These are phyloP conservation scores for Trichoderma sp. DNA, from an alignment of 2,329 filamentous ascomycete species.

Conservation along the genomic window DNA sequence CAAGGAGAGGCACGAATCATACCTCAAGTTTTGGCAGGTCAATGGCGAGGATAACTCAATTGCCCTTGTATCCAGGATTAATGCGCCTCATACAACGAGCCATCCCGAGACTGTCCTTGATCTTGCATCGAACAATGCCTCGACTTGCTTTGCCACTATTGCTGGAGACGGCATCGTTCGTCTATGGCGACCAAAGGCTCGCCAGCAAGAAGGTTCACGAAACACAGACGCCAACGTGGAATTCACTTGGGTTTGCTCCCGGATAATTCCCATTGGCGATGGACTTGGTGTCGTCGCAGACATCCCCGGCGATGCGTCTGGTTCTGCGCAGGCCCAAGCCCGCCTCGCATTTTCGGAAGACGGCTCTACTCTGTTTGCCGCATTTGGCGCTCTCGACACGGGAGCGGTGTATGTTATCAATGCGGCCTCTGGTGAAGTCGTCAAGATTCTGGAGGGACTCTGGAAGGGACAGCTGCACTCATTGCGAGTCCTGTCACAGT, in stretches of 20 bases:
- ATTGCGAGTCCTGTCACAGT: constrained; percentile 71
- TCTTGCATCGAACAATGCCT: constrained; percentile 68
- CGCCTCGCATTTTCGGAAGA: constrained; percentile 79
- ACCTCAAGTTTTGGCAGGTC: constrained; percentile 87
- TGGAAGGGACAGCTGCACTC: constrained; percentile 65
- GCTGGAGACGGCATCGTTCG: constrained; percentile 78
- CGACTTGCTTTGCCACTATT: constrained; percentile 77
- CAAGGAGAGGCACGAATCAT: constrained; percentile 66
- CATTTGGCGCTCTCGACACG: constrained; percentile 54
- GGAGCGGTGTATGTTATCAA: constrained; percentile 77
- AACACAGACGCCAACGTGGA: constrained; percentile 53
- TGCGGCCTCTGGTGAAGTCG: constrained; percentile 65
- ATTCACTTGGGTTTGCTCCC: constrained; percentile 73
- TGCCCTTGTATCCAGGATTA: constrained; percentile 79
- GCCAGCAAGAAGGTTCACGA: constrained; percentile 67
- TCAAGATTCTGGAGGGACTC: constrained; percentile 66
- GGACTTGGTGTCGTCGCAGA: constrained; percentile 43
- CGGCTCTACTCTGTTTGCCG: constrained; percentile 77
- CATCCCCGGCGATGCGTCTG: constrained; percentile 26
- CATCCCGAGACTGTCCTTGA: constrained; percentile 65
- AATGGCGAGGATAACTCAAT: constrained; percentile 60
- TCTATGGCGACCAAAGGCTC: constrained; percentile 76
- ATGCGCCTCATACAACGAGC: constrained; percentile 71
- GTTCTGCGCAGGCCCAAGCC: constrained; percentile 52
- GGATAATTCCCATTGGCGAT: constrained; percentile 56